Conservation (phyloP, 2,329 filamentous ascomycete genomes). For the Diaporthe sp. region DNA sequence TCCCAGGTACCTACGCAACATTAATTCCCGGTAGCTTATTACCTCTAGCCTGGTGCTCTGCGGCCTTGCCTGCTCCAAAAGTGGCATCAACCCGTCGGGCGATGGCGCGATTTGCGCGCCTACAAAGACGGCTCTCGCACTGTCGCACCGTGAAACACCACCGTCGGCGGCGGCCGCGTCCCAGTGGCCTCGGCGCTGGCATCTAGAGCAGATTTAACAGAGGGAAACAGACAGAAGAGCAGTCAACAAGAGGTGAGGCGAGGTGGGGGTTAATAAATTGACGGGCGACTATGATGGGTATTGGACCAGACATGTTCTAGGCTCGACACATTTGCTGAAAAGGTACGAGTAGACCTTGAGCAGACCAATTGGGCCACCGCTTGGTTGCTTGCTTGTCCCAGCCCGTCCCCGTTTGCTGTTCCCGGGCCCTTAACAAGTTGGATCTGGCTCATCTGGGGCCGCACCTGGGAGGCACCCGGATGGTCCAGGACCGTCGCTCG, state of each 20-base stretch:
- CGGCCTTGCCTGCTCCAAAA: constrained; percentile 8
- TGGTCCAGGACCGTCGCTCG: constrained; percentile 32
- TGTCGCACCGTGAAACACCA: constrained; percentile 17
- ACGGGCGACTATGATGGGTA: not conserved
- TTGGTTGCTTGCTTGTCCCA: not conserved
- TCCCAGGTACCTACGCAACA: not conserved
- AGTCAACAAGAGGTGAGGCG: not conserved
- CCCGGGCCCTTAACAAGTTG: not conserved
- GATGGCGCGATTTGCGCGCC: constrained; percentile 10
- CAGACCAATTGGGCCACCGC: not conserved
- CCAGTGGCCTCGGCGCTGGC: not conserved
- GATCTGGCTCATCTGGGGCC: not conserved
- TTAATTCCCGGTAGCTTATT: not conserved
- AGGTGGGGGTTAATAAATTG: not conserved
- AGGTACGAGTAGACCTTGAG: not conserved
- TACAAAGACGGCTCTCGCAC: not conserved
- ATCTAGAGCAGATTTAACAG: not conserved
- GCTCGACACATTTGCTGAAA: not conserved
- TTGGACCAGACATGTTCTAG: not conserved
- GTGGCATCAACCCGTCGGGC: constrained; percentile 24
- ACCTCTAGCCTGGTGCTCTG: not conserved
- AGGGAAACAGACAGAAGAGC: not conserved
- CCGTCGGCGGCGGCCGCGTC: not conserved
- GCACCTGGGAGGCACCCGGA: constrained; percentile 12
- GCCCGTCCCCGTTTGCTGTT: constrained; percentile 16